phyloP scores from a whole-genome alignment of 2,329 filamentous ascomycete species.

The Boeremia exigua region DNA sequence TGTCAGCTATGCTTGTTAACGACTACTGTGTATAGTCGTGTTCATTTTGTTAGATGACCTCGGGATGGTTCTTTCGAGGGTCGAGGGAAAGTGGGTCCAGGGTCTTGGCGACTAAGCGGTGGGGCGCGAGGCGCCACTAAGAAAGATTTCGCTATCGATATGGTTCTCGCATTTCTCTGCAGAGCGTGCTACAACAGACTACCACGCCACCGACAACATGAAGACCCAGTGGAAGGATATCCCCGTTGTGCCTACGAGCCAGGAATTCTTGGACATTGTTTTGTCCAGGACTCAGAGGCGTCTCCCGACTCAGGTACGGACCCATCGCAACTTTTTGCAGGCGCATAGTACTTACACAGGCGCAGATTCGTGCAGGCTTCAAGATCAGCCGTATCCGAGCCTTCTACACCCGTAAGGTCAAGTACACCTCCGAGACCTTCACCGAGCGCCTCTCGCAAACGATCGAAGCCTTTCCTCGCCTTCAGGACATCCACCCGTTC shows the following conservation, averaged over 20 bases:
- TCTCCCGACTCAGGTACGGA: conserved; percentile 91
- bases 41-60: no score
- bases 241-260: conserved; percentile 84
- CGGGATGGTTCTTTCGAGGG: background rate
- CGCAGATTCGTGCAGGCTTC: conserved; percentile 94
- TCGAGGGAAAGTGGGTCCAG: background rate
- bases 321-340: background rate
- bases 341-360: conserved; percentile 59
- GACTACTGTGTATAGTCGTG: no score
- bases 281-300: conserved; percentile 84
- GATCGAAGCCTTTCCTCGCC: conserved; percentile 84
- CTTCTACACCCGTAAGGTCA: conserved; percentile 93
- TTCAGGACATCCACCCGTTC: conserved; percentile 95
- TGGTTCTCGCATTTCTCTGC: conserved; percentile 22
- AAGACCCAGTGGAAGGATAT: conserved; percentile 65
- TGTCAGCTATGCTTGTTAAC: no score
- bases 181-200: conserved; percentile 24
- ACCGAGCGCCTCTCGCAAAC: conserved; percentile 90
- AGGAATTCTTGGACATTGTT: conserved; percentile 98
- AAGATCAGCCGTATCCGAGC: conserved; percentile 93
- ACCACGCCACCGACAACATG: conserved; percentile 36
- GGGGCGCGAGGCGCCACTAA: conserved; percentile 13
- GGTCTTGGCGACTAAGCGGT: conserved; percentile 9
- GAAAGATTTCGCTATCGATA: conserved; percentile 20
- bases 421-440: conserved; percentile 97